Evolutionary conservation across 2,329 filamentous ascomycete genomes (phyloP), one percentile per base, ranked within the genome.

Genomic region (Beauveria bassiana): DNA sequence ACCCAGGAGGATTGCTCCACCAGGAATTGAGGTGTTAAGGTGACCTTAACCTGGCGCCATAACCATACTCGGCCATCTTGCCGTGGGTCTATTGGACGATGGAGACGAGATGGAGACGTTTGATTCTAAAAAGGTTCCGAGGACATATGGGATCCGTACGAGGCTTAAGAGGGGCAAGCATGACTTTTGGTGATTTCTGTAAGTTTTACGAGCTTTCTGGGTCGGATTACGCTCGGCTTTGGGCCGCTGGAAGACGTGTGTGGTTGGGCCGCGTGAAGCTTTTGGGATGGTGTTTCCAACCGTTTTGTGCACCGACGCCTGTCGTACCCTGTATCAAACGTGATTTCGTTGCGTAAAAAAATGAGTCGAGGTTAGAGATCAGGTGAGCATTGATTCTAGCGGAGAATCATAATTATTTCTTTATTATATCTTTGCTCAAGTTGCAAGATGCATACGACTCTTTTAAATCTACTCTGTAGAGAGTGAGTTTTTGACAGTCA

Each of bases 11-110:
- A 71, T 71, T 70, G 69, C 70, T 71, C 70, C 70, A 71, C 63
- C 70, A 72, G 70, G 70, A 72, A 54, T 54, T 59, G 49, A 60
- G 54, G 26, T 67, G 65, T 70, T 68, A 68, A 71, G 69, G 67
- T 68, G 20, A 66, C 70, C 70, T 72, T 72, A 72, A 72, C 70
- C 70, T 72, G 70, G 64, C 70, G 70, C 70, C 70, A 72, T 72
- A 72, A 72, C 70, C 70, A 71, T 62, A 71, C 70, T 71, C 70
- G 70, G 70, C 70, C 70, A 71, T 71, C 70, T 71, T 67, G 69
- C 69, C 69, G 55, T 42, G 46, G 49, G 47, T 47, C 22, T 59
- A 10, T 16, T 42, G 20, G 38, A 59, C 46, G 56, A 59, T 59
- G 56, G 56, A 59, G 56, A 45, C 47, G 31, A 16, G 56, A 49